Percentiles rank a stretch among this genome's conserved stretches.
phyloP scores from a whole-genome alignment of 1,284 basidiomycete species.

The Cystobasidium sp. region DNA sequence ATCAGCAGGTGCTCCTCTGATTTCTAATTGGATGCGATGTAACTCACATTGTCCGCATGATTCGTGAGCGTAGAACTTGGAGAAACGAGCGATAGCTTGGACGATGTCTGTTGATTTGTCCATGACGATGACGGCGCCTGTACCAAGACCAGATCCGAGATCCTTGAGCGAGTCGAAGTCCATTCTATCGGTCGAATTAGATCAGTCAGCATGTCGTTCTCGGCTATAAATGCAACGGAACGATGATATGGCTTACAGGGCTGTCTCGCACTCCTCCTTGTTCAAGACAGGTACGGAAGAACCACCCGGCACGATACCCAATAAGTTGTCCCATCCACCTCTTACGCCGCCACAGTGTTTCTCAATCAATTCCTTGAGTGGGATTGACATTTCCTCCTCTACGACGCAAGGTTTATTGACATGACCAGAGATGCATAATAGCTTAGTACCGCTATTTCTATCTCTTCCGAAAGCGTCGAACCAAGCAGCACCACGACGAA shows the following conservation, averaged over 20 bases:
- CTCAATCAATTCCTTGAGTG: conserved; percentile 89
- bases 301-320: conserved; percentile 93
- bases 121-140: conserved; percentile 98
- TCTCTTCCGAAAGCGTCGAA: conserved; percentile 91
- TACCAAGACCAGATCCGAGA: conserved; percentile 90
- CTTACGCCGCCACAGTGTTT: conserved; percentile 94
- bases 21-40: no score
- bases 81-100: conserved; percentile 88
- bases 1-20: no score
- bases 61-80: conserved; percentile 97
- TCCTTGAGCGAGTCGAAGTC: conserved; percentile 98
- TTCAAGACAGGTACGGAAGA: conserved; percentile 94
- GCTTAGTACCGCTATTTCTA: conserved; percentile 92
- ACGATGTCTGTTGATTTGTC: conserved; percentile 96
- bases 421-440: conserved; percentile 94
- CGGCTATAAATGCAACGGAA: neutral
- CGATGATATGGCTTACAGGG: conserved; percentile 67
- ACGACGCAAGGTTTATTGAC: conserved; percentile 98
- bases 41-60: conserved; percentile 91
- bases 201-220: neutral
- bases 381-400: conserved; percentile 99
- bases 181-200: conserved; percentile 68
- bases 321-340: conserved; percentile 94
- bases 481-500: conserved; percentile 87
- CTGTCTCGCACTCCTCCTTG: conserved; percentile 76